These are phyloP conservation scores for Gossypium herbaceum DNA, from an alignment of 345 rosid genomes.

Conservation along the genomic window DNA sequence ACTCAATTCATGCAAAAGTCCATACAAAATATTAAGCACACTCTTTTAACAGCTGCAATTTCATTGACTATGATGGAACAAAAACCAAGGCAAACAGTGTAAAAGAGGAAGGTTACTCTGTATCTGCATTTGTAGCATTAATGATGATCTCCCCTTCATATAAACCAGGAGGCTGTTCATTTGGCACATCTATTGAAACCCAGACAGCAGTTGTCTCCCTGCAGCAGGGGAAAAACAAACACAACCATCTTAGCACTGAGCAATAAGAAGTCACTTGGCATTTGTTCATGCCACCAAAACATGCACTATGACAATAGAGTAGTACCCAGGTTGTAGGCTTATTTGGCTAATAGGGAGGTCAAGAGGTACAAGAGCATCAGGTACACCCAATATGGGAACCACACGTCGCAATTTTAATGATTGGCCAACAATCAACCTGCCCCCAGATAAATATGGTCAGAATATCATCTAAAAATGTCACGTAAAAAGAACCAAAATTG, in stretches of 20 bases:
- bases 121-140: slow-evolving; percentile 61
- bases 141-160: slow-evolving; percentile 83
- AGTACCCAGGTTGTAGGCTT: slow-evolving; percentile 78
- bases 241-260: slow-evolving; percentile 17
- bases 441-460: slow-evolving; percentile 18
- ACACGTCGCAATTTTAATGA: slow-evolving; percentile 64
- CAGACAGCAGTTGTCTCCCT: slow-evolving; percentile 88
- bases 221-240: slow-evolving; percentile 23
- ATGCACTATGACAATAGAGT: slow-evolving; percentile 6
- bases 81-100: neutral
- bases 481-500: slow-evolving; percentile 5
- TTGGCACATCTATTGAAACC: slow-evolving; percentile 92
- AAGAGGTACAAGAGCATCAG: slow-evolving; percentile 96
- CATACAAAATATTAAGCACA: neutral
- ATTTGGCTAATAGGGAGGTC: slow-evolving; percentile 72
- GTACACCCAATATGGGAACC: slow-evolving; percentile 81
- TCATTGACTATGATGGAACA: neutral
- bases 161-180: slow-evolving; percentile 77
- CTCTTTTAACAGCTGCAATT: neutral
- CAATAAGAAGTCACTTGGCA: slow-evolving; percentile 13
- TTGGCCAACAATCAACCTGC: slow-evolving; percentile 77
- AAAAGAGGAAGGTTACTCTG: slow-evolving; percentile 43
- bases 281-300: slow-evolving; percentile 3
- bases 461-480: slow-evolving; percentile 2
- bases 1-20: slow-evolving; percentile 6